Percentiles rank a stretch among this genome's conserved stretches.
These are phyloP conservation scores for Blepharisma japonicum DNA, from an alignment of 73 alveolate genomes.

Conservation along the genomic window DNA sequence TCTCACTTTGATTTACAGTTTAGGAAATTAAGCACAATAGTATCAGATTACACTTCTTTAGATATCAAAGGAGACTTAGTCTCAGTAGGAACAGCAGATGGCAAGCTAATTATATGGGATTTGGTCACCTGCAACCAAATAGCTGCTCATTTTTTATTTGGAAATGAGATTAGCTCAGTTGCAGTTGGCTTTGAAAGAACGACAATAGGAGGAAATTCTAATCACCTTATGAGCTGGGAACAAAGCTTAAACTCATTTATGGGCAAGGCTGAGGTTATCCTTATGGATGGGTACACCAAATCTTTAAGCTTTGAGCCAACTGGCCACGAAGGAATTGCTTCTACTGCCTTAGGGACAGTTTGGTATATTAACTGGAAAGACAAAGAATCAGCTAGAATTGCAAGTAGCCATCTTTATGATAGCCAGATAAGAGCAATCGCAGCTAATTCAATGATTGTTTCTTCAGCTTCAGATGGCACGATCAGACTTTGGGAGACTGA, in stretches of 20 bases:
- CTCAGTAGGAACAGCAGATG: neutral
- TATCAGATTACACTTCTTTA: neutral
- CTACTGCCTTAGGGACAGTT: constrained; percentile 49
- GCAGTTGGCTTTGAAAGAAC: neutral
- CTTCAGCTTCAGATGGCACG: neutral
- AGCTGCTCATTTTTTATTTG: neutral
- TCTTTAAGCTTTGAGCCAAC: constrained; percentile 39
- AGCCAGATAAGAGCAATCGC: neutral
- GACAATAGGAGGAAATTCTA: neutral
- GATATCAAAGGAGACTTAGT: neutral
- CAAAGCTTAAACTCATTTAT: neutral
- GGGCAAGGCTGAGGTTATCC: neutral
- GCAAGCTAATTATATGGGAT: neutral
- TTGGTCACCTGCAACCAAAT: neutral
- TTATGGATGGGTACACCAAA: constrained; percentile 41
- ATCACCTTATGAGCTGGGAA: neutral
- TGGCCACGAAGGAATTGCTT: constrained; percentile 46
- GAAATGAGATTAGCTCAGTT: neutral
- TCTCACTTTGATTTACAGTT: neutral
- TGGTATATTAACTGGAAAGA: constrained; percentile 61
- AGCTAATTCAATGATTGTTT: neutral
- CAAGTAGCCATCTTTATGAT: neutral
- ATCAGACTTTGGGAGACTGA: neutral
- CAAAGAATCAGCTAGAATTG: constrained; percentile 41
- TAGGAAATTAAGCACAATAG: neutral